These are phyloP conservation scores for Hamamelis virginiana DNA, from an alignment of 164 flowering plant genomes.

Conservation along the genomic window DNA sequence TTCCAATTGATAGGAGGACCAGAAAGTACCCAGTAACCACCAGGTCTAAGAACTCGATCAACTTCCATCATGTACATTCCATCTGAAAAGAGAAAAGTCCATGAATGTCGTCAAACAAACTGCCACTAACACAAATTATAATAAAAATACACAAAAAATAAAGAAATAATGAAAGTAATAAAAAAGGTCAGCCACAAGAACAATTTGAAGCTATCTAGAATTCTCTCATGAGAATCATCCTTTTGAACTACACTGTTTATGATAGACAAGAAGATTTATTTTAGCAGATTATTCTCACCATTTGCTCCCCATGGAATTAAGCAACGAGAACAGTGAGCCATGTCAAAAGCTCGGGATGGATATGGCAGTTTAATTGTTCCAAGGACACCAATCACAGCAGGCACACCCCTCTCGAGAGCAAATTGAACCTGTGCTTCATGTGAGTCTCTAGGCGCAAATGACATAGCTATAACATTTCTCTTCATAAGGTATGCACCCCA, in stretches of 20 bases:
- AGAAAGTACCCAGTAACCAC: slow-evolving; percentile 92
- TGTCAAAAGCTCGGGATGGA: slow-evolving; percentile 85
- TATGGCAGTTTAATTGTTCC: slow-evolving; percentile 82
- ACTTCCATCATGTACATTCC: slow-evolving; percentile 90
- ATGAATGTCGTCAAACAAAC: neutral
- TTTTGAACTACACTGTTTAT: neutral
- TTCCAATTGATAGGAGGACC: slow-evolving; percentile 95
- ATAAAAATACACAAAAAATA: neutral
- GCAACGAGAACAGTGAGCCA: slow-evolving; percentile 97
- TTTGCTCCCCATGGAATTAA: slow-evolving; percentile 86
- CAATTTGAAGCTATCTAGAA: neutral
- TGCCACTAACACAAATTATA: neutral
- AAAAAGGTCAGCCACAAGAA: too few species aligned
- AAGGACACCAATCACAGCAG: slow-evolving; percentile 91
- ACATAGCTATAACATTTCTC: slow-evolving; percentile 87
- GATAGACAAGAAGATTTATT: neutral
- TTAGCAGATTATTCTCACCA: slow-evolving; percentile 40
- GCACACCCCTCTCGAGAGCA: slow-evolving; percentile 94
- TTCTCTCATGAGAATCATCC: neutral
- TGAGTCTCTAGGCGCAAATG: slow-evolving; percentile 92
- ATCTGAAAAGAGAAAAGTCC: slow-evolving; percentile 42
- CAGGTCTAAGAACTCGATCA: slow-evolving; percentile 89
- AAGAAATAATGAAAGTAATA: neutral
- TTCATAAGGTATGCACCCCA: slow-evolving; percentile 92
- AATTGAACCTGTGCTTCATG: slow-evolving; percentile 95